Evolutionary conservation across 495 filamentous ascomycete genomes (phyloP), one percentile per base, ranked within the genome.

Genomic region (Aspergillus olivimuriae): DNA sequence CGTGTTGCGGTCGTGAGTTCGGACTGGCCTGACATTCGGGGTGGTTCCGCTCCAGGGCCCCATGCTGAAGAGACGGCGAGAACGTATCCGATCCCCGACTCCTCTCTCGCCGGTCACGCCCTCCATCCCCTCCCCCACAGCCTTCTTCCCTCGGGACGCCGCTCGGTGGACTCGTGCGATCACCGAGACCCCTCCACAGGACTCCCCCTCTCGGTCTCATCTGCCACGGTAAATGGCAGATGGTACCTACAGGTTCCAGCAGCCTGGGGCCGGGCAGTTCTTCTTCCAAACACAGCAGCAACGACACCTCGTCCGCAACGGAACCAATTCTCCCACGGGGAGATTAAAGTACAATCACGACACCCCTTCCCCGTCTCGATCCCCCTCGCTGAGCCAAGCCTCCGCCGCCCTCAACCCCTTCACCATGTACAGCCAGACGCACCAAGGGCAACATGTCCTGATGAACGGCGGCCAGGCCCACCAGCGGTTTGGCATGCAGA

Each of bases 381-480:
- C 83, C 30, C 69, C 69, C 26, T 77, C 82, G 40, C 78, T 78
- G 43, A 76, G 77, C 47, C 76, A 86, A 59, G 78, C 78, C n/a
- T n/a, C n/a, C 43, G 70, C 87, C 42, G 77, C 76, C 20, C 70
- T 80, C 46, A 80, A 73, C 48, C 64, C 75, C 9, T 86, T 80
- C 76, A 71, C 72, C 54, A 94, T 95, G 89, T 95, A 84, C 70
- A 80, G 75, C 50, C 86, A 89, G 56, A 75, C 74, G 30, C 87
- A 89, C 52, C 84, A 89, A 59, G 81, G 78, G 50, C 88, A 91
- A 63, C 85, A 89, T 74, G 77, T 83, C 52, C 78, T 86, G 77
- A 78, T 86, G 71, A 84, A 81, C 60, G 77, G 82, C 41, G 68
- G 64, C 45, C 73, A 77, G 44, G 62, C 68, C 46, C 78, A 80